phyloP scores from a whole-genome alignment of 1,284 basidiomycete genomes.

The Wallemia mellicola region DNA sequence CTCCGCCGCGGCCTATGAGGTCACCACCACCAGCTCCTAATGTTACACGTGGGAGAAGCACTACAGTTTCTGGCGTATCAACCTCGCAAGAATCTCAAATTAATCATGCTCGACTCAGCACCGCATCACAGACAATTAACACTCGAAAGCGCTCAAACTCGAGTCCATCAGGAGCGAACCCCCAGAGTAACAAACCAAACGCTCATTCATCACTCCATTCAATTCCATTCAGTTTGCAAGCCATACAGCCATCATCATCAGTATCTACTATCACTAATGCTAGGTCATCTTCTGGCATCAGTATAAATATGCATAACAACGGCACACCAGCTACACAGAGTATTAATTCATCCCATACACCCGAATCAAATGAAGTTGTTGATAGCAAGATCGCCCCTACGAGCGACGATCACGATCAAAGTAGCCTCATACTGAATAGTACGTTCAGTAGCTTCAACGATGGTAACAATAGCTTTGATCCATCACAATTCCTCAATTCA shows the following conservation, averaged over 20 bases:
- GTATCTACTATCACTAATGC: neutral
- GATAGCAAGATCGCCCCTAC: neutral
- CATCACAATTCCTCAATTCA: neutral
- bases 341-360: too few species aligned
- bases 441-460: neutral
- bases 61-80: neutral
- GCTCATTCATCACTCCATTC: neutral
- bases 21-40: neutral
- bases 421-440: neutral
- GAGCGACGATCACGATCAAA: neutral
- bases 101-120: neutral
- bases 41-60: neutral
- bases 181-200: neutral
- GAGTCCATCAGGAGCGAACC: neutral
- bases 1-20: neutral
- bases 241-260: neutral
- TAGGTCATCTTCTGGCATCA: neutral
- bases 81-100: neutral
- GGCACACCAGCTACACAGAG: too few species aligned
- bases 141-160: neutral
- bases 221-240: neutral
- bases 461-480: neutral
- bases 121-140: neutral
- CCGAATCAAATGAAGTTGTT: neutral
- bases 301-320: neutral